Base-by-base conservation (phyloP, 441 rosid genomes). In the Populus tomentosa region DNA sequence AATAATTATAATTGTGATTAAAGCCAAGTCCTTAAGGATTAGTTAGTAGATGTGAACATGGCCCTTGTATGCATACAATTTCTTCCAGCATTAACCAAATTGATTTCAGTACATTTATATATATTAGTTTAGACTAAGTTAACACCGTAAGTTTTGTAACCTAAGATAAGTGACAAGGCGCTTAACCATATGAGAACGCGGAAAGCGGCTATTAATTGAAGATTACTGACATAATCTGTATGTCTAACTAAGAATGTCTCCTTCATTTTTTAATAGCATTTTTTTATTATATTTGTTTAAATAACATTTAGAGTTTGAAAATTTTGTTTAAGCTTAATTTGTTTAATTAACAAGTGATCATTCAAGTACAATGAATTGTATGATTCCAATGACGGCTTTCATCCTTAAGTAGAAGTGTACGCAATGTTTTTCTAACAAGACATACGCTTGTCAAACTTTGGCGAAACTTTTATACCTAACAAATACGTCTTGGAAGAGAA, bases 381-480 rank as follows among this genome's bases (percentile, higher is more conserved):
- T 50, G 13, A 23, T 66, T 80, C 38, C 23, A 36, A 20, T 11
- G 5, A 62, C 73, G 7, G 21, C 40, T 76, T 50, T 73, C 32
- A 30, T 30, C 32, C 32, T 30, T 30, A 30, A 30, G 4, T 30
- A 30, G 32, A 32, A 5, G 72, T 32, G 50, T 33, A 68, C 18
- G 67, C 18, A 13, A 23, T 64, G 10, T 62, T 74, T 69, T 74
- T 71, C 70, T 11, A 70, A 59, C 76, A 75, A 63, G 70, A 75
- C 46, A 79, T 77, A 68, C 77, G n/a, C 8, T 76, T 28, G 81
- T 80, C 85, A 70, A 88, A 77, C 32, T 64, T 8, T 42, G 77
- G 76, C 70, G 76, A 82, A 71, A 26, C 6, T 74, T 80, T 67
- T 79, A 77, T 81, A 78, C 86, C 88, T 84, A 81, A 88, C 82